Conservation (phyloP, 2,329 filamentous ascomycete genomes). For the Clonostachys sp. region DNA sequence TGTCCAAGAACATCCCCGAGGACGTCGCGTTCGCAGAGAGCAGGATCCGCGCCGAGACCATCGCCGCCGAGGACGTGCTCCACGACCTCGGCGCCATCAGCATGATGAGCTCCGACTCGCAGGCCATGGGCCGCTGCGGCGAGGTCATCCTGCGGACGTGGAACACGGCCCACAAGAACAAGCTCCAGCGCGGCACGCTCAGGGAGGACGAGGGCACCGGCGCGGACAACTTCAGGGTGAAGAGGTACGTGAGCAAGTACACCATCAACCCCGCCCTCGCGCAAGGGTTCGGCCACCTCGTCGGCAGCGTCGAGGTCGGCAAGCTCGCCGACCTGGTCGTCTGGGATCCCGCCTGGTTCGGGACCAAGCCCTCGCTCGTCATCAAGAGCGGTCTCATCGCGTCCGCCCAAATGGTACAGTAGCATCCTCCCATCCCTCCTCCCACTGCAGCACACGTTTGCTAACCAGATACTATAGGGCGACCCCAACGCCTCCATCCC, state of each 20-base stretch:
- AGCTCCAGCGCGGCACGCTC: conserved; percentile 72
- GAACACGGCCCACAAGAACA: conserved; percentile 98
- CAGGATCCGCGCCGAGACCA: conserved; percentile 91
- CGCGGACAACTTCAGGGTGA: conserved; percentile 88
- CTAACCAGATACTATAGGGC: conserved; percentile 40
- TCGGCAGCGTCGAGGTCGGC: conserved; percentile 83
- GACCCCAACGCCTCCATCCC: conserved; percentile 83
- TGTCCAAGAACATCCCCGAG: conserved; percentile 89
- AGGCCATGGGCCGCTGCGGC: conserved; percentile 94
- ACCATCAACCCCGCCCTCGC: conserved; percentile 91
- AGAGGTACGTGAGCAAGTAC: conserved; percentile 91
- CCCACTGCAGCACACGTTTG: not conserved
- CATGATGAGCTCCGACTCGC: conserved; percentile 95
- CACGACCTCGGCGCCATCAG: conserved; percentile 93
- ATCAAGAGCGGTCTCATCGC: conserved; percentile 86
- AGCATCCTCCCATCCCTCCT: conserved; percentile 4
- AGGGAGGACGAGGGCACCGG: conserved; percentile 73
- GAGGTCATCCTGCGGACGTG: conserved; percentile 91
- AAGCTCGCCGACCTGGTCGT: conserved; percentile 87
- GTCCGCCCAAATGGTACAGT: conserved; percentile 73
- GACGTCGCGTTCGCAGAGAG: conserved; percentile 94
- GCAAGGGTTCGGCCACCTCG: conserved; percentile 82
- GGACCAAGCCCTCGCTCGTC: conserved; percentile 75
- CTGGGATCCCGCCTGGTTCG: conserved; percentile 84
- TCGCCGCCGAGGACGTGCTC: conserved; percentile 92